Base-by-base conservation (phyloP, 495 filamentous ascomycete species). In the Rostrohypoxylon terebratum region DNA sequence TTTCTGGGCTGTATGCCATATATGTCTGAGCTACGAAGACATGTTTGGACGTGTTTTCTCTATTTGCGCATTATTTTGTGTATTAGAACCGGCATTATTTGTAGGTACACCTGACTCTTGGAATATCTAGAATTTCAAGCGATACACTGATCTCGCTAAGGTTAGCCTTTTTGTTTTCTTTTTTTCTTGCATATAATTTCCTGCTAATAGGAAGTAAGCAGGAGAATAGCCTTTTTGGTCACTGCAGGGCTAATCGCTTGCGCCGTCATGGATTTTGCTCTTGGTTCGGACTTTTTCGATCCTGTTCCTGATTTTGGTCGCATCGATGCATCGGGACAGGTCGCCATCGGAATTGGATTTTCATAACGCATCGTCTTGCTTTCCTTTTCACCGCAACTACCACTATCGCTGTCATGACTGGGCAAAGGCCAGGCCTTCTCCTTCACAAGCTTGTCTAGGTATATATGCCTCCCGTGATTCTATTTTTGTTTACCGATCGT, bases 181-280 rank as follows among this genome's bases (percentile, higher is more conserved):
- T n/a, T n/a, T n/a, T n/a, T n/a, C n/a, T 28, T 71, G 7, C 48
- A 65, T 45, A 3, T 71, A 10, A 21, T 65, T 31, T 60, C 68
- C 25, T 71, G 68, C 18, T 71, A 54, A 55, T 66, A 65, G 45
- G 36, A 50, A 31, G 10, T 61, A 8, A 21, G 55, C n/a, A 31
- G 14, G 10, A 36, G 21, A 14, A 47, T 71, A 28, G 44, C 36
- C 25, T 1, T 57, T 13, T 2, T 64, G 6, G 40, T 60, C 38
- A 28, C 25, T 11, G 8, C n/a, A 18, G 59, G 68, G 36, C 61
- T 55, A 3, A 1, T 47, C 0, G 33, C 13, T 23, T 38, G 25
- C 0, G 16, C 16, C 14, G 14, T 65, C 16, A 4, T 60, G 11
- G 18, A n/a, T 8, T 10, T 55, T 0, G 40, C 5, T 7, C 20